Percentiles rank a stretch among this genome's conserved stretches.
These are phyloP conservation scores for Ophiostoma piceae DNA, from an alignment of 2,329 filamentous ascomycete species.

Conservation along the genomic window DNA sequence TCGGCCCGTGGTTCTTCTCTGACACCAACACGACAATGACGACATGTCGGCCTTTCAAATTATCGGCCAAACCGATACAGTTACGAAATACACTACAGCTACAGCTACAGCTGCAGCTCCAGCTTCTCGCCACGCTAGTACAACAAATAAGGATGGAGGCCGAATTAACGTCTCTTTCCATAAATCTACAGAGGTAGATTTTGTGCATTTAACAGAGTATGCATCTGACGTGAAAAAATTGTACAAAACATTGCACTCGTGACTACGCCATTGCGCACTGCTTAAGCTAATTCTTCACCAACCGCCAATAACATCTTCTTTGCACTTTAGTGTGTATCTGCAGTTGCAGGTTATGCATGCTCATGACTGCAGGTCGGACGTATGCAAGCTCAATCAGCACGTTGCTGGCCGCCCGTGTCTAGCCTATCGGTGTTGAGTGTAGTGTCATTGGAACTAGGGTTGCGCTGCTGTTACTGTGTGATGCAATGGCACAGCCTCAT, in stretches of 20 bases:
- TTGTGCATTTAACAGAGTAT: neutral
- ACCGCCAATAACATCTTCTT: neutral
- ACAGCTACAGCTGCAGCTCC: neutral
- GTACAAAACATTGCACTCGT: neutral
- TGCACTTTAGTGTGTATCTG: neutral
- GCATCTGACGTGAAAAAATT: neutral
- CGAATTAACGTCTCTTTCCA: neutral
- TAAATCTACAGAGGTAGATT: neutral
- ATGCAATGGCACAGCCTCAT: slow-evolving; percentile 9
- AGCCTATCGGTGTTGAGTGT: neutral
- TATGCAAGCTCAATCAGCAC: neutral
- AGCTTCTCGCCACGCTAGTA: neutral
- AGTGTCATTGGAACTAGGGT: neutral
- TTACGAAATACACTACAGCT: too few relatives aligned
- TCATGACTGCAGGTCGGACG: neutral
- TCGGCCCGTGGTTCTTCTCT: neutral
- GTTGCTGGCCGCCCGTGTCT: neutral
- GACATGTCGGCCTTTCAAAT: neutral
- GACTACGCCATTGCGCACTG: neutral
- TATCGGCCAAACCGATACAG: neutral
- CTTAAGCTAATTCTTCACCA: neutral
- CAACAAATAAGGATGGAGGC: neutral
- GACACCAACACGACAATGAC: neutral
- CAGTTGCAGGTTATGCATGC: neutral
- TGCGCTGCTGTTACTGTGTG: slow-evolving; percentile 16